Base-by-base conservation (phyloP, 257 asterid species). In the Linaria vulgaris region DNA sequence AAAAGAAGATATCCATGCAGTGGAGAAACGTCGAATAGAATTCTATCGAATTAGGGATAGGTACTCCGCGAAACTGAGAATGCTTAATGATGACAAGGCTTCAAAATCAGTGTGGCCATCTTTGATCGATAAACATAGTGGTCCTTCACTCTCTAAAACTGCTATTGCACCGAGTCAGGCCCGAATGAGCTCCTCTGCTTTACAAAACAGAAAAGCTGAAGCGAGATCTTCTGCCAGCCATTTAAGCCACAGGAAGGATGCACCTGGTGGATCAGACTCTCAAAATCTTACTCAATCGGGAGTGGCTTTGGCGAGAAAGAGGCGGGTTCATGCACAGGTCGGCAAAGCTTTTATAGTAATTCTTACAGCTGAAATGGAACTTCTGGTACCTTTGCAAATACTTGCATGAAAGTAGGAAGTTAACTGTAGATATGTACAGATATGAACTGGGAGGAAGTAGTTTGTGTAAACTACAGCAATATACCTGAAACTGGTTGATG, bases 271-370 rank as follows among this genome's bases (percentile, higher is more conserved):
- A 11, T 74, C 90, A 37, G 94, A 85, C 74, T 53, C 75, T 58
- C 88, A 82, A 61, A 88, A 74, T 66, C 76, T 59, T 34, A 70
- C 70, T 71, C 94, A 83, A 68, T 81, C 96, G 21, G 91, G 86
- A 64, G 68, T 72, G 59, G 75, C 73, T 34, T 45, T 83, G 62
- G 84, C 90, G 56, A 90, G 90, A 74, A 94, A 86, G 78, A 83
- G 76, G 67, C 77, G 84, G 37, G 80, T 90, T 67, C 96, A 81
- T 73, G 85, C 90, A 12, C 99, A 94, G 92, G 99, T 94, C 52
- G 30, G 83, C 62, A 31, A 55, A 64, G 58, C 45, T 38, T 52
- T 56, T 5, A 4, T n/a, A 20, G 0, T 44, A 43, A 20, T 54
- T 43, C 60, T 74, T 61, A 25, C 12, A 55, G 51, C 60, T 59